A percentile compares a stretch with the other conserved stretches of the same genome.
phyloP scores from a whole-genome alignment of 1,284 basidiomycete genomes.

The Trichosporon ovoides region DNA sequence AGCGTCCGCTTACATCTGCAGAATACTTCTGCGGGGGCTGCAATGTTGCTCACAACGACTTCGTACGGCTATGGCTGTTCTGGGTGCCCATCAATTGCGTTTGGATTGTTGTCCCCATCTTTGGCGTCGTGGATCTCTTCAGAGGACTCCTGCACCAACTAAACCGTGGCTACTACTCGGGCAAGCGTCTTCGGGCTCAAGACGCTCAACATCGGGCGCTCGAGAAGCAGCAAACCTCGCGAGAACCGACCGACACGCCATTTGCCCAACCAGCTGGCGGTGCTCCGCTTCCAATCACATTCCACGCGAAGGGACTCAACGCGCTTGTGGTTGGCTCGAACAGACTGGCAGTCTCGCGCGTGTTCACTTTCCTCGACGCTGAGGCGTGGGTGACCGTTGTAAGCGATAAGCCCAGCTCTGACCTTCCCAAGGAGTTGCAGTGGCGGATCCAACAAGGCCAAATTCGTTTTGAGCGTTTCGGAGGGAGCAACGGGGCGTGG shows the following conservation, averaged over 20 bases:
- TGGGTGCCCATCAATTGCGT: constrained; percentile 71
- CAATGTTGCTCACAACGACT: constrained; percentile 67
- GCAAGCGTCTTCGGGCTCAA: background rate
- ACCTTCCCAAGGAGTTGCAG: constrained; percentile 64
- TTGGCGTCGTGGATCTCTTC: constrained; percentile 32
- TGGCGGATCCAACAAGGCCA: constrained; percentile 60
- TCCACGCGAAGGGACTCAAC: constrained; percentile 54
- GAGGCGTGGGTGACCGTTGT: constrained; percentile 68
- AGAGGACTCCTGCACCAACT: constrained; percentile 29
- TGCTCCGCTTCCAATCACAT: constrained; percentile 73
- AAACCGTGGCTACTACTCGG: background rate
- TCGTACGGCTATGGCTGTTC: constrained; percentile 54
- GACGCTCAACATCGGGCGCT: background rate
- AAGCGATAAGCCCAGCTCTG: constrained; percentile 40
- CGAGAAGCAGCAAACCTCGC: background rate
- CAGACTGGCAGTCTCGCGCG: constrained; percentile 69
- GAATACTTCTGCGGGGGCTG: constrained; percentile 54
- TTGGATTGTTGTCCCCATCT: constrained; percentile 38
- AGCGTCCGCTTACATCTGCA: constrained; percentile 13
- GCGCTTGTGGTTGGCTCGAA: constrained; percentile 72
- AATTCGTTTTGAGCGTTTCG: constrained; percentile 52
- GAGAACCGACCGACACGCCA: constrained; percentile 1
- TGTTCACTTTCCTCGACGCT: constrained; percentile 76
- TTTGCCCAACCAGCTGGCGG: constrained; percentile 51
- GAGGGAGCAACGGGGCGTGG: constrained; percentile 15